These are phyloP conservation scores for Umbelopsis sp. DNA, from an alignment of 192 early-diverging fungal species.

Conservation along the genomic window DNA sequence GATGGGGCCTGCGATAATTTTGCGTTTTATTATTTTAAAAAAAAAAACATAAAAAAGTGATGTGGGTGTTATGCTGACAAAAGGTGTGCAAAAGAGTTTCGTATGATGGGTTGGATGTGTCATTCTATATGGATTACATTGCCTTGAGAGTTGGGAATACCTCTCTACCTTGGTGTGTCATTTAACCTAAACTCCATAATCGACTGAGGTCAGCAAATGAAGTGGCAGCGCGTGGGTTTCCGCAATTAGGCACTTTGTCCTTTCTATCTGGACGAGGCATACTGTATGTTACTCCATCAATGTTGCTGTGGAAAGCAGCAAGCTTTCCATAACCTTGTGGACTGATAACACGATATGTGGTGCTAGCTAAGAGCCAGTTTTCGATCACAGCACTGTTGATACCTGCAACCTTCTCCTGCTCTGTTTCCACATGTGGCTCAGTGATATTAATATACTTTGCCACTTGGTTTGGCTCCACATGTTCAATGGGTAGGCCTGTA, in stretches of 20 bases:
- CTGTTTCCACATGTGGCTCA: conserved; percentile 22
- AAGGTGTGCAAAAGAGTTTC: too few species aligned
- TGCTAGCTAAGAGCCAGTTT: conserved; percentile 47
- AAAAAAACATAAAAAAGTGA: too few species aligned
- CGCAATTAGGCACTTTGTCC: conserved; percentile 23
- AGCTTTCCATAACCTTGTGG: conserved; percentile 45
- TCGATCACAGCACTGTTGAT: conserved; percentile 44
- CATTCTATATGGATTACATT: too few species aligned
- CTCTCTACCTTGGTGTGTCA: neutral
- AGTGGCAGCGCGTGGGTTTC: conserved; percentile 18
- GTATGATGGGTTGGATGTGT: too few species aligned
- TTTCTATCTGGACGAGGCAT: conserved; percentile 30
- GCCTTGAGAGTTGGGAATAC: too few species aligned
- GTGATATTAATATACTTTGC: conserved; percentile 43
- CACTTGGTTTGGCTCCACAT: conserved; percentile 40
- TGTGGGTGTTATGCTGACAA: too few species aligned
- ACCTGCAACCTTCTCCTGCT: conserved; percentile 28
- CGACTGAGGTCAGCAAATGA: conserved; percentile 31
- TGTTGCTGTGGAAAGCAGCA: conserved; percentile 41
- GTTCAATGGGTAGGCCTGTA: conserved; percentile 44
- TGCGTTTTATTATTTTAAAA: too few species aligned
- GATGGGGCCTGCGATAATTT: too few species aligned
- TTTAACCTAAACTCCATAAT: conserved; percentile 44
- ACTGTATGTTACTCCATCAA: conserved; percentile 28
- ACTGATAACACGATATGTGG: conserved; percentile 46